These are phyloP conservation scores for Byssochlamys sp. DNA, from an alignment of 2,329 filamentous ascomycete species.

Conservation along the genomic window DNA sequence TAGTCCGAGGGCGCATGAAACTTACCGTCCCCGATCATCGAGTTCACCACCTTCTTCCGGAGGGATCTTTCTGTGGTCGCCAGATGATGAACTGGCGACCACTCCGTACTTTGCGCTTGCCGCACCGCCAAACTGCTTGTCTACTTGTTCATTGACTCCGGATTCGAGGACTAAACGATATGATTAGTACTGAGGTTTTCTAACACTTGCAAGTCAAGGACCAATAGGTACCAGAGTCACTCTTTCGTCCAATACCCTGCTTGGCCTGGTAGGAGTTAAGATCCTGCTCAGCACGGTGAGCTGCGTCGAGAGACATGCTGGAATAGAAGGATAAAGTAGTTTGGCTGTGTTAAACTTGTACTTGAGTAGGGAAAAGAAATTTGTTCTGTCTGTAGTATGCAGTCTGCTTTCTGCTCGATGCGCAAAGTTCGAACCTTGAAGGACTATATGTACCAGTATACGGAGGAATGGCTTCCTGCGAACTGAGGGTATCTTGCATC, in stretches of 20 bases:
- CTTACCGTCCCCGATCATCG: slow-evolving; percentile 30
- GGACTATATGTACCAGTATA: background rate
- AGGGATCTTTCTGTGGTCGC: slow-evolving; percentile 31
- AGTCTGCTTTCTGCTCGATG: background rate
- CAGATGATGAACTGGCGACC: slow-evolving; percentile 22
- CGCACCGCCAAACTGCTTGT: slow-evolving; percentile 27
- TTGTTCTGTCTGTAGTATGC: background rate
- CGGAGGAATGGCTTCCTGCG: background rate
- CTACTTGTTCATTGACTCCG: slow-evolving; percentile 31
- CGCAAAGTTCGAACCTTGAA: background rate
- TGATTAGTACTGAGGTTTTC: background rate
- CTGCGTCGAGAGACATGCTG: slow-evolving; percentile 5
- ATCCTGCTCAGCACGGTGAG: slow-evolving; percentile 29
- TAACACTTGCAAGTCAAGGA: too few relatives aligned
- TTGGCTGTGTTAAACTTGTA: background rate
- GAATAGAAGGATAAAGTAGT: background rate
- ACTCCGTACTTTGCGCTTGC: slow-evolving; percentile 30
- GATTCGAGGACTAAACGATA: slow-evolving; percentile 26
- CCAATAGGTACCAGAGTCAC: slow-evolving; percentile 27
- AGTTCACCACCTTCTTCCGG: slow-evolving; percentile 32
- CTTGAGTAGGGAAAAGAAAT: too few relatives aligned
- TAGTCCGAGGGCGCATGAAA: slow-evolving; percentile 5
- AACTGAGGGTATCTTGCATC: slow-evolving; percentile 16
- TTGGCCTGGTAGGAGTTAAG: slow-evolving; percentile 33
- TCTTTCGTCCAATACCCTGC: slow-evolving; percentile 28